Base-by-base conservation (phyloP, 352 stramenopile species). In the Hyaloperonospora brassicae region DNA sequence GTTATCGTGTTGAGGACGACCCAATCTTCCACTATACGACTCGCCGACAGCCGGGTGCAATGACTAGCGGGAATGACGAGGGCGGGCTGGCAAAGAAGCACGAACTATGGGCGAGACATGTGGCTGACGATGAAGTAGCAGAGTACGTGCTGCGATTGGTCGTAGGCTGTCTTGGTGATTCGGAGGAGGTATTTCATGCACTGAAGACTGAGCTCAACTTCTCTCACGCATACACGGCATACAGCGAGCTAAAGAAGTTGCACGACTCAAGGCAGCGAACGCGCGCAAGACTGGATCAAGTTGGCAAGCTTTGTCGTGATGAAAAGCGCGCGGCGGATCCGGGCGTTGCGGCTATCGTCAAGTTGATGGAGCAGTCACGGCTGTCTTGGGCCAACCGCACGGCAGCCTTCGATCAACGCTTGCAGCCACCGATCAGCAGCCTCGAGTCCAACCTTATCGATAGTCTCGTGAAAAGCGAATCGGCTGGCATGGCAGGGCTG, bases 11-110 rank as follows among this genome's bases (percentile, higher is more conserved):
- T 6, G 73, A 86, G 13, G 82, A 95, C 55, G 71, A 94, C 53
- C 68, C 73, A 9, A 70, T 85, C 40, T 38, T 94, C n/a, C 65
- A 67, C 8, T 84, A 80, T 55, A 62, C 83, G 4, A 70, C 81
- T 1, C 84, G 67, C 24, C 78, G 78, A 52, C 74, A 71, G 21
- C 42, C 50, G 35, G 47, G 17, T 43, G 47, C 39, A 55, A 60
- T n/a, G n/a, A n/a, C n/a, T n/a, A n/a, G 76, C 34, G 63, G 68
- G 30, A 53, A 57, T n/a, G 63, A 59, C 24, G 59, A 21, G 10
- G 36, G 39, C 30, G 54, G 62, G 10, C 36, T 52, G 31, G 43
- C 40, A 10, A 62, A 62, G 35, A 60, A 72, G 34, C 46, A 68
- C n/a, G 40, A 31, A 5, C 17, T 60, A 34, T 24, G 48, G 13